Base-by-base conservation (phyloP, 305 asterid genomes). In the Fraxinus nigra region DNA sequence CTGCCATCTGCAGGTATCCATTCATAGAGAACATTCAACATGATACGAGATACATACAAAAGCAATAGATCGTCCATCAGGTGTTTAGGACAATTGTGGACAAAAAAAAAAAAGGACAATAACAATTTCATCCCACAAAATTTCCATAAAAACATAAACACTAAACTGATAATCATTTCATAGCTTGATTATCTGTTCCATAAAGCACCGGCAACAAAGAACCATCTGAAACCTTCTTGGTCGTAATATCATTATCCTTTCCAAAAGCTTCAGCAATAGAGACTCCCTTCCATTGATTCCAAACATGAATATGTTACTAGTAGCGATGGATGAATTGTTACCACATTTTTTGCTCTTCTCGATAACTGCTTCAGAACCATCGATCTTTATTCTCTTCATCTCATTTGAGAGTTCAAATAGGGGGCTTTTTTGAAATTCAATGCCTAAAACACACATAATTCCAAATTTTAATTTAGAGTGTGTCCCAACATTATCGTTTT, bases 201-300 rank as follows among this genome's bases (percentile, higher is more conserved):
- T 0, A 38, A 40, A 40, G 48, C 51, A 40, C 16, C 5, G 10
- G 4, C 51, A 40, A 40, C 16, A 40, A 13, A 2, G 51, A 40
- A 2, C 51, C 14, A 40, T 40, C 14, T 37, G 40, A 83, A 82
- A 22, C 85, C 75, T 81, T 83, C 72, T 78, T 84, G 74, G 22
- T 85, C 78, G 83, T 80, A 72, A 87, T 84, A 84, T 28, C 86
- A 82, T 86, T 87, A 74, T 85, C 88, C 81, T 90, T 85, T 56
- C 76, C 79, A 72, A 35, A 80, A 59, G 22, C 61, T 16, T 82
- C 78, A 82, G 83, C 72, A 28, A 80, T 54, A 35, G 75, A 72
- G 14, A 40, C 51, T 0, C 1, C 16, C 51, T 40, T 40, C 51
- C 51, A 40, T 40, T 40, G 79, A 79, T 84, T 80, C 89, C 88